Conservation (phyloP, 2,329 filamentous ascomycete genomes). For the Epichloe coenophiala region DNA sequence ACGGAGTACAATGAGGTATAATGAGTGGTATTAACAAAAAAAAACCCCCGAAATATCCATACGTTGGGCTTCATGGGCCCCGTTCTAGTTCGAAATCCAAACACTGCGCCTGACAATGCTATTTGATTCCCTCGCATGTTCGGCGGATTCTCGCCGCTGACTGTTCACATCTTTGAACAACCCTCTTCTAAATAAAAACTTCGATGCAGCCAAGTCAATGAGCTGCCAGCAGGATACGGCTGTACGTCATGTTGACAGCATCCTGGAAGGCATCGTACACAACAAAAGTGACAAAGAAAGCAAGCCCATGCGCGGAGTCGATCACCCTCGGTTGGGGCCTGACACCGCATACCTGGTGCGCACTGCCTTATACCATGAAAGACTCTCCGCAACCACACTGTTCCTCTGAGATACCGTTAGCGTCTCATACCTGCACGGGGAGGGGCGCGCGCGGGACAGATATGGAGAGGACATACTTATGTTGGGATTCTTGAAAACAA, state of each 20-base stretch:
- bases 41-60: too few species aligned
- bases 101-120: conserved; percentile 2
- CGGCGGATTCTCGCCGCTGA: not conserved
- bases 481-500: conserved; percentile 93
- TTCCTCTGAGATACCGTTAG: conserved; percentile 51
- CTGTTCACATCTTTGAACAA: not conserved
- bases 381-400: conserved; percentile 94
- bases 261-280: not conserved
- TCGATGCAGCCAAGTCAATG: not conserved
- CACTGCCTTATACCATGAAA: conserved; percentile 57
- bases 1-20: too few species aligned
- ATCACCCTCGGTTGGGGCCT: not conserved
- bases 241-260: not conserved
- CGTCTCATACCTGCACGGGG: conserved; percentile 15
- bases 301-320: not conserved
- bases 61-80: too few species aligned
- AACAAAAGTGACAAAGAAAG: not conserved
- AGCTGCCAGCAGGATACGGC: not conserved
- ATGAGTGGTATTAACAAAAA: too few species aligned
- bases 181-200: not conserved
- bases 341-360: not conserved
- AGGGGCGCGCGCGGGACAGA: not conserved
- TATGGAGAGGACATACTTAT: conserved; percentile 61
- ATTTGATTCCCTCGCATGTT: not conserved
- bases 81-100: not conserved